A percentile compares a stretch with the other conserved stretches of the same genome.
phyloP scores from a whole-genome alignment of 805 yeast genomes.

The Cephaloascus fragrans region DNA sequence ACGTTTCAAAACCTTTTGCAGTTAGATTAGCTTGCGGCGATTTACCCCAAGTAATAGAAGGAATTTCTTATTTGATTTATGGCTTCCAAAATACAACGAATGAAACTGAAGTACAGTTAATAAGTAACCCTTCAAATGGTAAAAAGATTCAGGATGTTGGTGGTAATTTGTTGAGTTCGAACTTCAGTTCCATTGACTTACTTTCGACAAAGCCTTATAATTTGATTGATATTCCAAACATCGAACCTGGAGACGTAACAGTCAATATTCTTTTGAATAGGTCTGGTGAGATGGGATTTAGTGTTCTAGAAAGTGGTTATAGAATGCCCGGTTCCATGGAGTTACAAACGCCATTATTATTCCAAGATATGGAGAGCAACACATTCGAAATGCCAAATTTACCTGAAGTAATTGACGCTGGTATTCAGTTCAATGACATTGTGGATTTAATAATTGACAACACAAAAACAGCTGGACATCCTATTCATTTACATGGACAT shows the following conservation, averaged over 20 bases:
- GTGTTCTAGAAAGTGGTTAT: conserved; percentile 13
- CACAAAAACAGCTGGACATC: conserved; percentile 17
- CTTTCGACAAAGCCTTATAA: conserved; percentile 12
- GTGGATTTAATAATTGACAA: conserved; percentile 22
- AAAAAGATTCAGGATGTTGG: conserved; percentile 11
- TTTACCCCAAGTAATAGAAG: conserved; percentile 19
- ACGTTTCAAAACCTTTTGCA: conserved; percentile 10
- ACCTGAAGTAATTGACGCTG: conserved; percentile 4
- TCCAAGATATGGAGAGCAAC: conserved; percentile 9
- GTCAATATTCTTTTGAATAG: conserved; percentile 18
- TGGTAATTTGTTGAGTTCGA: conserved; percentile 9
- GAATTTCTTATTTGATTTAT: conserved; percentile 14
- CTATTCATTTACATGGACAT: conserved; percentile 26
- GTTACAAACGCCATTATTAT: conserved; percentile 14
- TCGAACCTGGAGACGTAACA: conserved; percentile 14
- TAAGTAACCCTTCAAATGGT: conserved; percentile 8
- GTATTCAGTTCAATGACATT: conserved; percentile 15
- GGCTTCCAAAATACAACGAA: conserved; percentile 5
- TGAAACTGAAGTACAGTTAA: conserved; percentile 1
- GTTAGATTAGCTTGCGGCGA: conserved; percentile 17
- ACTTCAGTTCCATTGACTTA: conserved; percentile 6
- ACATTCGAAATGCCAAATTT: conserved; percentile 4
- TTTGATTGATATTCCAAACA: conserved; percentile 1
- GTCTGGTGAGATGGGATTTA: conserved; percentile 16
- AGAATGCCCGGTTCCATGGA: conserved; percentile 13